Evolutionary conservation across 2,329 filamentous ascomycete species (phyloP).

Genomic region (Botrytis galanthina): DNA sequence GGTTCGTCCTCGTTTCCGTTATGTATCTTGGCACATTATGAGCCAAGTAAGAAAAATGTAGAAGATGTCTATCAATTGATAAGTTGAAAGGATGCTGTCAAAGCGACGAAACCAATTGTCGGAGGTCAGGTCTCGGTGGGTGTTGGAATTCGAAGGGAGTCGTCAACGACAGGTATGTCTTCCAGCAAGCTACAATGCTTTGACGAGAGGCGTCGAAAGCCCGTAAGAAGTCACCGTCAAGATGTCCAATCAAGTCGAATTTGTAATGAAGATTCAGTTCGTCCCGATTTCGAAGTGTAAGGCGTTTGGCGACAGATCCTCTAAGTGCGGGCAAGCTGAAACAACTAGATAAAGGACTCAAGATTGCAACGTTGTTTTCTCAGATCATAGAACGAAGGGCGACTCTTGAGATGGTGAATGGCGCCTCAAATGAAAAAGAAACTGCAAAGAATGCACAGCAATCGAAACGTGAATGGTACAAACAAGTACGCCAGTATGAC

Average conservation of each 20-base stretch:
- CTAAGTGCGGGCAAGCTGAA: constrained; percentile 15
- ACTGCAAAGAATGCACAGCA: constrained; percentile 12
- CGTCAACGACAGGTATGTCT: constrained; percentile 17
- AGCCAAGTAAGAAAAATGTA: constrained; percentile 2
- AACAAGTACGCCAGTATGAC: constrained; percentile 9
- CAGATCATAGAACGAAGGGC: constrained; percentile 4
- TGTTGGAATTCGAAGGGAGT: constrained; percentile 6
- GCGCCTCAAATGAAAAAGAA: neutral
- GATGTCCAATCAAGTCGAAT: constrained; percentile 15
- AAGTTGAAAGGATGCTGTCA: constrained; percentile 18
- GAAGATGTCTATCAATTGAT: constrained; percentile 2
- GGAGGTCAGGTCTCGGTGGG: neutral
- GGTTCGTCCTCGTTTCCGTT: constrained; percentile 14
- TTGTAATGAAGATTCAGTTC: constrained; percentile 5
- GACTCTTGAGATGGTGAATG: constrained; percentile 7
- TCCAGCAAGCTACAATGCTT: constrained; percentile 4
- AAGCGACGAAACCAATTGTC: constrained; percentile 16
- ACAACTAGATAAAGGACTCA: constrained; percentile 5
- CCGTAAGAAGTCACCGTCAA: constrained; percentile 18
- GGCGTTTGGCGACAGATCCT: constrained; percentile 12
- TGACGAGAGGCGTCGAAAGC: neutral
- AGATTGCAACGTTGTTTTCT: constrained; percentile 3
- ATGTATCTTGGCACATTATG: constrained; percentile 17
- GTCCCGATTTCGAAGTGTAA: constrained; percentile 13
- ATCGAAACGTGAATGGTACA: constrained; percentile 2